These are phyloP conservation scores for Euphorbia peplus DNA, from an alignment of 345 rosid genomes.

Conservation along the genomic window DNA sequence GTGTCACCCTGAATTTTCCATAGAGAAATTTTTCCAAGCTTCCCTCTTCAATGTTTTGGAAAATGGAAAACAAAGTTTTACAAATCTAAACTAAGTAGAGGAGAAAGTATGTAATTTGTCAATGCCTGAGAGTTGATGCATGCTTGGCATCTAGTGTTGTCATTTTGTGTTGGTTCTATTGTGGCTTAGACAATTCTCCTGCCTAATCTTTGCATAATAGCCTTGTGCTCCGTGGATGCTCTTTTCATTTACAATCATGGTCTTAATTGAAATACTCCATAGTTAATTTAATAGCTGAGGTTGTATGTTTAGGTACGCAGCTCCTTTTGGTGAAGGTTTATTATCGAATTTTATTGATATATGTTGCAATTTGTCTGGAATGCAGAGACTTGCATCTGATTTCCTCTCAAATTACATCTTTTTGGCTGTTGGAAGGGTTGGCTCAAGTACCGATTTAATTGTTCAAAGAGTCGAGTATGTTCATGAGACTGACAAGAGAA, in stretches of 20 bases:
- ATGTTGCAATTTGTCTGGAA: constrained; percentile 12
- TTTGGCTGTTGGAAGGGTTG: constrained; percentile 98
- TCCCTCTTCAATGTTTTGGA: background rate
- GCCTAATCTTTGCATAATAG: background rate
- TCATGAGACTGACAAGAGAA: constrained; percentile 91
- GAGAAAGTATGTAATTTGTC: background rate
- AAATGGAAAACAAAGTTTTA: background rate
- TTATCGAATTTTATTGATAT: background rate
- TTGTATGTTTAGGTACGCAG: background rate
- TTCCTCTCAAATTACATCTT: constrained; percentile 78
- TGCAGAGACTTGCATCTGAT: constrained; percentile 97
- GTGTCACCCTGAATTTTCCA: background rate
- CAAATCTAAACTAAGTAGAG: background rate
- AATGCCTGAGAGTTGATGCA: no score
- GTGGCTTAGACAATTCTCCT: background rate
- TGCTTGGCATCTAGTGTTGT: no score
- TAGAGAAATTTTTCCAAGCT: background rate
- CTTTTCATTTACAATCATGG: background rate
- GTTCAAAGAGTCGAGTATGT: constrained; percentile 96
- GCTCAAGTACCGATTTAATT: constrained; percentile 97
- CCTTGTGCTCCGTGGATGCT: background rate
- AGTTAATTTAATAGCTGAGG: background rate
- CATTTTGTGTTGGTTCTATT: background rate
- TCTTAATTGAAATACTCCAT: background rate
- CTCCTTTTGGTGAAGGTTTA: background rate